phyloP scores from a whole-genome alignment of 2,329 filamentous ascomycete genomes.

The Pseudocercospora fuligena region DNA sequence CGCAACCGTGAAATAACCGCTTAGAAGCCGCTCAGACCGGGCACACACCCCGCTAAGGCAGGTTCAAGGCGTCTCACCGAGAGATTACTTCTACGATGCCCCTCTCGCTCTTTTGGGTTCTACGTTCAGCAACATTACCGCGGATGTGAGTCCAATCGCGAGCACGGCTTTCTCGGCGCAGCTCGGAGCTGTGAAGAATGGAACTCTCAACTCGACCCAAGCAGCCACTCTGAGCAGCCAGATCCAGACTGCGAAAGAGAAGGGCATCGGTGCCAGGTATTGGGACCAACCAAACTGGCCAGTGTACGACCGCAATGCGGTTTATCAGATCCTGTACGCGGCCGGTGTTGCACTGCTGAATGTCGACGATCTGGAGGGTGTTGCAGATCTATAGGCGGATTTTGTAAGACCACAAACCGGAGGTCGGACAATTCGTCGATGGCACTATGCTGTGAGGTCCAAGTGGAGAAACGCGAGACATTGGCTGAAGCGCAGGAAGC shows the following conservation, averaged over 20 bases:
- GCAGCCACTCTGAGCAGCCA: conserved; percentile 57
- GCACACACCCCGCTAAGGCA: conserved; percentile 41
- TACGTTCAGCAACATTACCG: conserved; percentile 52
- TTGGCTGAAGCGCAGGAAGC: not conserved
- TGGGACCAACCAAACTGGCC: conserved; percentile 68
- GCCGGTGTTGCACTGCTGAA: conserved; percentile 67
- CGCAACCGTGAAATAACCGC: too few relatives aligned
- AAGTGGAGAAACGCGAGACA: not conserved
- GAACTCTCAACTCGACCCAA: conserved; percentile 54
- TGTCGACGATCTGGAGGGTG: conserved; percentile 65
- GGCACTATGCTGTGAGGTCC: not conserved
- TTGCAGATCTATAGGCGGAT: conserved; percentile 47
- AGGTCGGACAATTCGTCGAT: not conserved
- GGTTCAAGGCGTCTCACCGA: conserved; percentile 50
- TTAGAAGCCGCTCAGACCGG: not conserved
- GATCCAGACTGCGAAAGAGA: conserved; percentile 58
- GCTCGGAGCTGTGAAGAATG: conserved; percentile 46
- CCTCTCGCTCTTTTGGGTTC: conserved; percentile 53
- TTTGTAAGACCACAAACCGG: not conserved
- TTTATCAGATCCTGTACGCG: conserved; percentile 62
- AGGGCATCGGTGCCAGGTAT: conserved; percentile 64
- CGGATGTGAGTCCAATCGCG: conserved; percentile 58
- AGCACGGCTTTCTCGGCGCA: conserved; percentile 55
- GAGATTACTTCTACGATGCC: conserved; percentile 64
- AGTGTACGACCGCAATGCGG: conserved; percentile 60